These are phyloP conservation scores for Conticribra weissflogii DNA, from an alignment of 108 stramenopile species.

Conservation along the genomic window DNA sequence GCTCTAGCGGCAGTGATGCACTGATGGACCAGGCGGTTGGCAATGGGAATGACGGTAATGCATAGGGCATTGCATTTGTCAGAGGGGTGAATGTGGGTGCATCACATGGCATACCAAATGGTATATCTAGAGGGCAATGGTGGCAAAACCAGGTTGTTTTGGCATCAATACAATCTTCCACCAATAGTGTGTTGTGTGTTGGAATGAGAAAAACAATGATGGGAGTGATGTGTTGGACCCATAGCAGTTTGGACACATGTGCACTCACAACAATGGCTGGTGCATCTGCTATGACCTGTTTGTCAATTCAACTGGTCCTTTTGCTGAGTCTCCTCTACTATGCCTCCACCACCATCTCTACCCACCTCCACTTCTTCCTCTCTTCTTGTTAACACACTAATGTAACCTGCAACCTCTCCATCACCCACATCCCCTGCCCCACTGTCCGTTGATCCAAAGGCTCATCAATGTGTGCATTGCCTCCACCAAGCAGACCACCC, in stretches of 20 bases:
- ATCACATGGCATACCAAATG: neutral
- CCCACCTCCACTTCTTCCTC: slow-evolving; percentile 1
- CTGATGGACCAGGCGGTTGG: slow-evolving; percentile 55
- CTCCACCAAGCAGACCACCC: too few relatives aligned
- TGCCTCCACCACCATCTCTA: slow-evolving; percentile 18
- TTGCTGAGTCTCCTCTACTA: slow-evolving; percentile 26
- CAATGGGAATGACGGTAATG: slow-evolving; percentile 28
- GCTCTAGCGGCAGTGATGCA: slow-evolving; percentile 44
- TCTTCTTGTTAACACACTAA: neutral
- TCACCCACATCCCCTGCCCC: slow-evolving; percentile 15
- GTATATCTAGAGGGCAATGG: too few relatives aligned
- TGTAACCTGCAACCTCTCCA: slow-evolving; percentile 11
- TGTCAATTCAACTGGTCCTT: slow-evolving; percentile 31
- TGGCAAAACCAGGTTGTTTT: too few relatives aligned
- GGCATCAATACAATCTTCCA: too few relatives aligned
- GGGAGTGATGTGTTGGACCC: slow-evolving; percentile 1
- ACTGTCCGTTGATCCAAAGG: neutral
- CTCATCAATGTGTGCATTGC: neutral
- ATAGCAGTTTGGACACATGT: slow-evolving; percentile 45
- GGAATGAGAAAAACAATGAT: neutral
- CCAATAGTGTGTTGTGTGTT: too few relatives aligned
- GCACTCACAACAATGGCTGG: slow-evolving; percentile 34
- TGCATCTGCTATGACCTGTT: slow-evolving; percentile 61
- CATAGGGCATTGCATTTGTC: slow-evolving; percentile 53
- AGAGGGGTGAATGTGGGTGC: slow-evolving; percentile 29